phyloP scores from a whole-genome alignment of 31 red algal species.

The Asparagopsis taxiformis region DNA sequence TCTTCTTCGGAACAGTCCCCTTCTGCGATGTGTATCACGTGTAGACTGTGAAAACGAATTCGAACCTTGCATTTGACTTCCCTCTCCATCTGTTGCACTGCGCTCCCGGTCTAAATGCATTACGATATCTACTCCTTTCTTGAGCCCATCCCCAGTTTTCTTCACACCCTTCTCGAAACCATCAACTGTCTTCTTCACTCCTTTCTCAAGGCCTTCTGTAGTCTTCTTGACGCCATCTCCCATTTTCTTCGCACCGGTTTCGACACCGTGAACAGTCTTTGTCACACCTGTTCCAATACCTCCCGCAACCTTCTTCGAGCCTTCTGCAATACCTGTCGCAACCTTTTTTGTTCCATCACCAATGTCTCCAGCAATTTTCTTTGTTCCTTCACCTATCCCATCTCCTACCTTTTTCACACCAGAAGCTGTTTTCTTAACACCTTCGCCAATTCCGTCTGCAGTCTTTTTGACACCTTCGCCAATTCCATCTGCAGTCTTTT shows the following conservation, averaged over 20 bases:
- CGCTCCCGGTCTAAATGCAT: too few species aligned
- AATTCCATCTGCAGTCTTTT: conserved; percentile 35
- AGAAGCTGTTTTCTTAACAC: conserved; percentile 16
- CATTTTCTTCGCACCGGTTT: conserved; percentile 19
- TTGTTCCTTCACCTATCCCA: conserved; percentile 36
- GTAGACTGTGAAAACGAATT: too few species aligned
- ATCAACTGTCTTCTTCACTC: conserved; percentile 33
- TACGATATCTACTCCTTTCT: conserved; percentile 28
- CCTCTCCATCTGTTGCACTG: too few species aligned
- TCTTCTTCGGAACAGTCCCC: too few species aligned
- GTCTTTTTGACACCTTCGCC: conserved; percentile 22
- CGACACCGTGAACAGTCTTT: conserved; percentile 12
- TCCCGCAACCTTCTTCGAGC: conserved; percentile 26
- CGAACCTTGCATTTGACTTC: too few species aligned
- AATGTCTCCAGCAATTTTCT: conserved; percentile 47
- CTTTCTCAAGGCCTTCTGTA: conserved; percentile 6
- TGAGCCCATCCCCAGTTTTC: conserved; percentile 10
- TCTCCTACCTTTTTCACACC: conserved; percentile 46
- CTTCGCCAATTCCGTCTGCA: conserved; percentile 35
- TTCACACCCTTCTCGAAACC: conserved; percentile 29
- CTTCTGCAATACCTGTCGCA: conserved; percentile 20
- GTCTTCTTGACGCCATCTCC: conserved; percentile 21
- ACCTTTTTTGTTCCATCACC: conserved; percentile 44
- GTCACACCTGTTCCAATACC: not conserved
- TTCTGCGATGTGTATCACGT: too few species aligned